Base-by-base conservation (phyloP, 768 basidiomycete species). In the Hemileccinum impolitum region DNA sequence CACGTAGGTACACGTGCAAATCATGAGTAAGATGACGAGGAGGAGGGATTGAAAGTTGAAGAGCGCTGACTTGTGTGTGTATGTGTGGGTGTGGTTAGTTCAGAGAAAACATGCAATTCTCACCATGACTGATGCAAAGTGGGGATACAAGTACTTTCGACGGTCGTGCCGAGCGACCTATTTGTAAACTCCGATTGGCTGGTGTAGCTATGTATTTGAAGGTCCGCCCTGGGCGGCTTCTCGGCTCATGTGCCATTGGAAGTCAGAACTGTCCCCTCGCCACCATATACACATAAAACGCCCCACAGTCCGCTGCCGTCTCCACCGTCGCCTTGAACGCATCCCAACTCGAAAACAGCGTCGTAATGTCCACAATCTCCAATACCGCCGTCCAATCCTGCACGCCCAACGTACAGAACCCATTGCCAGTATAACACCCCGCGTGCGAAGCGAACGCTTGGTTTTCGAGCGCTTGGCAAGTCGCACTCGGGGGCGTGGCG, bases 21-120 rank as follows among this genome's bases (percentile, higher is more conserved):
- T 93, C 67, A 90, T 76, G 42, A 99, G 78, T 9, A 98, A 80
- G 55, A 97, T 85, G 66, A 95, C 93, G 62, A 95, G 84, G 17
- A 99, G 79, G 17, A 99, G 79, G 0, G 94, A 93, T 69, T 95
- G 87, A 65, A 99, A 99, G 72, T 97, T 95, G 84, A 98, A 97
- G 19, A 99, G 79, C 2, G 96, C 96, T 25, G 95, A 94, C 86
- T 88, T 64, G 39, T n/a, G 28, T 30, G 3, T 23, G 35, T 4
- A n/a, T 64, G 39, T n/a, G 28, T 30, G 3, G 3, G 35, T 4
- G 21, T 17, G 32, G 47, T 63, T 9, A 54, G 51, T 17, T 30
- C 11, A 3, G 13, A 13, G 11, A 6, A 3, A 12, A 26, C 1
- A 1, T 17, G 34, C 7, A 11, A 31, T 5, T 19, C 62, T 52